Evolutionary conservation across 345 rosid genomes (phyloP).

Genomic region (Ceriops tagal): DNA sequence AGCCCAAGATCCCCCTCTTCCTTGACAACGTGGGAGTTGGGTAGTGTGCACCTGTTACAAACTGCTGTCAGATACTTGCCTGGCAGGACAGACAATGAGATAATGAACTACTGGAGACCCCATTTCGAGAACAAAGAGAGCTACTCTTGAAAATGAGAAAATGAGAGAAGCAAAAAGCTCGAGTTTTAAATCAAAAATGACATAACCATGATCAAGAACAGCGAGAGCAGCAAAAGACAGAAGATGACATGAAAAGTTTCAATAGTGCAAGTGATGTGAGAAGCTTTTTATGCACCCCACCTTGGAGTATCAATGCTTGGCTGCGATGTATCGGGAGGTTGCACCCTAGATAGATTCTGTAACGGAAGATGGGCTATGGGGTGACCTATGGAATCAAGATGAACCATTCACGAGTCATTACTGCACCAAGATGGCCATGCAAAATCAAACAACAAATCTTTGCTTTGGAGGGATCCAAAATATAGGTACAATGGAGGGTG

Average conservation of each 20-base stretch:
- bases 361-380: slow-evolving; percentile 4
- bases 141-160: background rate
- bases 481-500: no score
- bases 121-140: background rate
- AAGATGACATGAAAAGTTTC: background rate
- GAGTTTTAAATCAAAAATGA: background rate
- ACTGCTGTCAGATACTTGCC: background rate
- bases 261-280: background rate
- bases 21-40: no score
- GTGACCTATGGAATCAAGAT: slow-evolving; percentile 13
- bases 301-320: background rate
- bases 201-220: background rate
- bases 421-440: no score
- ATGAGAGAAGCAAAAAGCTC: background rate
- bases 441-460: no score
- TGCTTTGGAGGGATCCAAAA: no score
- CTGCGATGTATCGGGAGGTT: background rate
- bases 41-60: no score
- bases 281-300: background rate
- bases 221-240: background rate
- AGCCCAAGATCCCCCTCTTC: no score
- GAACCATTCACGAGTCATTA: no score
- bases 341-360: background rate
- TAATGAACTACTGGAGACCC: background rate
- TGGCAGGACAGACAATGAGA: background rate